These are phyloP conservation scores for Voacanga thouarsii DNA, from an alignment of 257 asterid species.

Conservation along the genomic window DNA sequence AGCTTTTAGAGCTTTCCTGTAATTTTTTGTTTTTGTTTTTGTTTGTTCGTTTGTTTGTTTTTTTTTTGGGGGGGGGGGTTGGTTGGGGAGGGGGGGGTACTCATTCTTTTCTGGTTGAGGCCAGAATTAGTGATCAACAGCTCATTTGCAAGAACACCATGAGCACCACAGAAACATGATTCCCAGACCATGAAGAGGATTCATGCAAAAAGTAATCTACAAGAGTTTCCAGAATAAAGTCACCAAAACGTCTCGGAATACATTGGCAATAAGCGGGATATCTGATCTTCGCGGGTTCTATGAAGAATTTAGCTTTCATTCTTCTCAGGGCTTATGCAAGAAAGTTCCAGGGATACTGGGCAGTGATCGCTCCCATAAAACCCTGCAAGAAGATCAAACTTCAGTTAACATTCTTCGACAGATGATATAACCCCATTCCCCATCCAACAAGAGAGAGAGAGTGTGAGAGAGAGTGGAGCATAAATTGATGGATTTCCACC, in stretches of 20 bases:
- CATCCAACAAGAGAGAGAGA: too few species aligned
- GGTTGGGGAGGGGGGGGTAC: too few species aligned
- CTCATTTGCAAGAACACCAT: too few species aligned
- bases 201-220: not conserved
- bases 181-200: not conserved
- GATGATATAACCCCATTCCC: not conserved
- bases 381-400: conserved; percentile 39
- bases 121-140: too few species aligned
- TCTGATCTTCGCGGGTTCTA: not conserved
- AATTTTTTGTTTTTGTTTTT: too few species aligned
- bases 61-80: too few species aligned
- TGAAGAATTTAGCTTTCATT: conserved; percentile 14
- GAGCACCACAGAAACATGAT: too few species aligned
- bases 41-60: too few species aligned
- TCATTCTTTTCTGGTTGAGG: too few species aligned
- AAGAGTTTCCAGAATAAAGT: not conserved
- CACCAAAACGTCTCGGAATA: not conserved
- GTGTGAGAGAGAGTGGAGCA: too few species aligned
- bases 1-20: too few species aligned
- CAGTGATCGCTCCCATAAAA: conserved; percentile 97
- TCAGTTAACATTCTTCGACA: not conserved
- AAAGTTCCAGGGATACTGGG: conserved; percentile 79
- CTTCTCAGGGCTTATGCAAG: conserved; percentile 32
- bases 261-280: not conserved
- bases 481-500: too few species aligned